phyloP scores from a whole-genome alignment of 2,329 filamentous ascomycete species.

The Exserohilum rostratum region DNA sequence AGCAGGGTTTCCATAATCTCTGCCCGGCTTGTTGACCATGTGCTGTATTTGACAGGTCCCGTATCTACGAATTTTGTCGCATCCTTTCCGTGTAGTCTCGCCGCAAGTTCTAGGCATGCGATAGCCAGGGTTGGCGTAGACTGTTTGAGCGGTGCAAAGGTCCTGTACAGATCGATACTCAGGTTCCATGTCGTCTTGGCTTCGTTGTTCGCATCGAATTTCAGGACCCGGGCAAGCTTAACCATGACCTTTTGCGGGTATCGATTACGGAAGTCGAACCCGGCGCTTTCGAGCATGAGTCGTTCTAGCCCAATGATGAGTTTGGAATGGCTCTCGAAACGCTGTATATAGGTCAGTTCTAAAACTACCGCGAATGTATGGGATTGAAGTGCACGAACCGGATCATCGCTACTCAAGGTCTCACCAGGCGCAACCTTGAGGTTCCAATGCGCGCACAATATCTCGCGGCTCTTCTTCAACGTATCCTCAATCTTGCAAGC shows the following conservation, averaged over 20 bases:
- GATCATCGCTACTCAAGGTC: slow-evolving; percentile 78
- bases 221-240: slow-evolving; percentile 72
- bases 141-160: slow-evolving; percentile 90
- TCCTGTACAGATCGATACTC: slow-evolving; percentile 88
- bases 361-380: too few relatives aligned
- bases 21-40: slow-evolving; percentile 52
- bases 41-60: slow-evolving; percentile 54
- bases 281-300: slow-evolving; percentile 87
- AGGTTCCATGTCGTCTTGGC: slow-evolving; percentile 78
- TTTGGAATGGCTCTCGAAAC: slow-evolving; percentile 79
- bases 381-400: slow-evolving; percentile 57
- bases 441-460: slow-evolving; percentile 89
- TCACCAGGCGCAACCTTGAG: slow-evolving; percentile 73
- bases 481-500: slow-evolving; percentile 99
- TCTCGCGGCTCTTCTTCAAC: slow-evolving; percentile 93
- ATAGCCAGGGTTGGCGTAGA: slow-evolving; percentile 84
- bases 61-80: slow-evolving; percentile 55
- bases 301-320: slow-evolving; percentile 88
- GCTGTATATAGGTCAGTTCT: slow-evolving; percentile 54
- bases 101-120: slow-evolving; percentile 79
- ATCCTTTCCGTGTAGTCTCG: slow-evolving; percentile 67
- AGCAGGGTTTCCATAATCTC: slow-evolving; percentile 74
- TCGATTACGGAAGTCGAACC: slow-evolving; percentile 90
- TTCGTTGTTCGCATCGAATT: slow-evolving; percentile 61
- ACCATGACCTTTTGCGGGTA: slow-evolving; percentile 85